Evolutionary conservation across 2,329 filamentous ascomycete species (phyloP), one percentile per base, ranked within the genome.

Genomic region (Bertia moriformis): DNA sequence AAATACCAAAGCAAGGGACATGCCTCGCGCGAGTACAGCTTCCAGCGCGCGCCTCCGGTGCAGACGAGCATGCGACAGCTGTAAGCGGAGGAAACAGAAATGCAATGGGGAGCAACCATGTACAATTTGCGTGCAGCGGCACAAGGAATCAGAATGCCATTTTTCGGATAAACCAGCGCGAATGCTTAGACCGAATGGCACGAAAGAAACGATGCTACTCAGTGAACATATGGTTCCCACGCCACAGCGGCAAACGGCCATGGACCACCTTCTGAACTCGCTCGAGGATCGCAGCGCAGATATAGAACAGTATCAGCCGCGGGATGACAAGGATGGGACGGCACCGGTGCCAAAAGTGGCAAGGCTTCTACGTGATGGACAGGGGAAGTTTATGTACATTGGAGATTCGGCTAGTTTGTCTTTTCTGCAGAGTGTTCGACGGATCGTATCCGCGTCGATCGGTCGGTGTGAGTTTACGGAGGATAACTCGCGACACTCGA

Each of bases 311-410:
- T n/a, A n/a, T n/a, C 32, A 35, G 15, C 7, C 15, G 17, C 12
- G 12, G 10, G 32, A 35, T 17, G 32, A 35, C 10, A 35, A 35
- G 32, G 32, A 35, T 35, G 32, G 47, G 60, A 49, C 48, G 59
- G 42, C 61, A 2, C 58, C 48, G 1, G 60, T 65, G 4, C 61
- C 61, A 7, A 50, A 61, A 12, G 57, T 62, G 44, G 60, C 60
- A 7, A 54, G 66, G 7, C 59, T 70, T 18, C 54, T 70, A 7
- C 63, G 63, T 18, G 66, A 69, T 44, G 64, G 65, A 0, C 63
- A 68, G 43, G 66, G 66, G 4, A 69, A 69, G 40, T 61, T 67
- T 38, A 68, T 71, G 47, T 71, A 69, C 44, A 64, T 71, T 19
- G 67, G 67, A 13, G 67, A 71, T 42, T 69, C 64, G 27, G 66